Conservation (phyloP, 2,329 filamentous ascomycete species). For the Trichophyton verrucosum region DNA sequence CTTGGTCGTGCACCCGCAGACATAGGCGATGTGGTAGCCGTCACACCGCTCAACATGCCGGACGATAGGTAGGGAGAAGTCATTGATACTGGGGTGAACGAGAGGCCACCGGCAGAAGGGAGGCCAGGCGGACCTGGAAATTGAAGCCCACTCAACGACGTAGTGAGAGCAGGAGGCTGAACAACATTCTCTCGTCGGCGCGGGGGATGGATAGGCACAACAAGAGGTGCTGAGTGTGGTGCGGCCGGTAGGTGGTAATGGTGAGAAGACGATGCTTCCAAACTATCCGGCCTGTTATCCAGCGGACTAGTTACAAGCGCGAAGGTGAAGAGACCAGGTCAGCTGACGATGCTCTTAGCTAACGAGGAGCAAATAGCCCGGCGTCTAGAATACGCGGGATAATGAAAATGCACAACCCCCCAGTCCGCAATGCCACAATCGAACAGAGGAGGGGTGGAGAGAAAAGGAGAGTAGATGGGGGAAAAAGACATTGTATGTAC, state of each 20-base stretch:
- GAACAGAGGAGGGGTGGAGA: conserved; percentile 4
- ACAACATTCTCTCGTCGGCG: conserved; percentile 32
- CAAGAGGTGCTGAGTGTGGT: conserved; percentile 18
- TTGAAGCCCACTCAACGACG: conserved; percentile 27
- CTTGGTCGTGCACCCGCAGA: conserved; percentile 33
- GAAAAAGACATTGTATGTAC: not conserved
- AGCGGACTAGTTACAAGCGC: not conserved
- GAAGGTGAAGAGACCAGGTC: not conserved
- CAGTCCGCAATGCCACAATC: not conserved
- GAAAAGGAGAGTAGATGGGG: conserved; percentile 1
- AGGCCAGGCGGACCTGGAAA: conserved; percentile 23
- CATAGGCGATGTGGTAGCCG: conserved; percentile 24
- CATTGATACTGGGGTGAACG: conserved; percentile 16
- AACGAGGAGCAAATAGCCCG: not conserved
- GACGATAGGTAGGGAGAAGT: conserved; percentile 27
- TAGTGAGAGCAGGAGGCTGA: conserved; percentile 33
- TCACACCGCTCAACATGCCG: conserved; percentile 15
- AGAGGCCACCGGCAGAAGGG: conserved; percentile 16
- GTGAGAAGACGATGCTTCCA: conserved; percentile 9
- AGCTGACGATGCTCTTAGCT: not conserved
- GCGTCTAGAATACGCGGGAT: not conserved
- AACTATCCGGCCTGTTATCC: not conserved
- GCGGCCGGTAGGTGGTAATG: conserved; percentile 8
- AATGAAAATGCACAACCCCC: not conserved
- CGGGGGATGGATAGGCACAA: conserved; percentile 17